phyloP scores from a whole-genome alignment of 2,329 filamentous ascomycete species.

The Ascochyta viciae-villosae region DNA sequence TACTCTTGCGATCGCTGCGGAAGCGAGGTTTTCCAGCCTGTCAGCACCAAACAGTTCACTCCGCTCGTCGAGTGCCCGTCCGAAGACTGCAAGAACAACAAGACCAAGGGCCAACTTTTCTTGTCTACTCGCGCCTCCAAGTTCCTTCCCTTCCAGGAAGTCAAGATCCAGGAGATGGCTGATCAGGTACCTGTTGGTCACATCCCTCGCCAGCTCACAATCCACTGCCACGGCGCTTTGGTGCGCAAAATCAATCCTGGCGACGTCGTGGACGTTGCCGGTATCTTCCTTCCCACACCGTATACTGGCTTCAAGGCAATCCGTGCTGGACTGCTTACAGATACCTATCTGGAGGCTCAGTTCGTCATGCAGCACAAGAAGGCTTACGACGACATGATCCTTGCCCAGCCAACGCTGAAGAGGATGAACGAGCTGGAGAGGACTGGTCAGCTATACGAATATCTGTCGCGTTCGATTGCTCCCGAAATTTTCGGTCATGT shows the following conservation, averaged over 20 bases:
- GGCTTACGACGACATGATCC: conserved; percentile 89
- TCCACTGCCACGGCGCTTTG: conserved; percentile 86
- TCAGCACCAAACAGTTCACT: conserved; percentile 88
- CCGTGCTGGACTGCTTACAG: conserved; percentile 91
- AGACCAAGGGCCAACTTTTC: conserved; percentile 91
- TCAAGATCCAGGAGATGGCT: conserved; percentile 99
- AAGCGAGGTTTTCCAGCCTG: conserved; percentile 95
- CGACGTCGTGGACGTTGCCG: conserved; percentile 91
- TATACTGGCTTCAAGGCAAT: conserved; percentile 99
- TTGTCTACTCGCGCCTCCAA: conserved; percentile 96
- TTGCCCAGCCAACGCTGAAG: conserved; percentile 79
- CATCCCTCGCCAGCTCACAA: conserved; percentile 88
- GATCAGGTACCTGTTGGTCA: conserved; percentile 98
- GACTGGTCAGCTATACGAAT: conserved; percentile 93
- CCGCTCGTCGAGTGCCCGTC: conserved; percentile 89
- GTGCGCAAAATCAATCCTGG: conserved; percentile 90
- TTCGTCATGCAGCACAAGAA: conserved; percentile 96
- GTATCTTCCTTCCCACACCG: conserved; percentile 94
- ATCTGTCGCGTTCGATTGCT: conserved; percentile 92
- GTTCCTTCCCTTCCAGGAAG: conserved; percentile 95
- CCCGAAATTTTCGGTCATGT: conserved; percentile 96
- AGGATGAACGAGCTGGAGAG: conserved; percentile 86
- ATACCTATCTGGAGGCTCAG: conserved; percentile 96
- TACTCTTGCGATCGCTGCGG: conserved; percentile 98
- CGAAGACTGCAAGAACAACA: conserved; percentile 86